These are phyloP conservation scores for Fusarium austroafricanum DNA, from an alignment of 2,329 filamentous ascomycete species.

Conservation along the genomic window DNA sequence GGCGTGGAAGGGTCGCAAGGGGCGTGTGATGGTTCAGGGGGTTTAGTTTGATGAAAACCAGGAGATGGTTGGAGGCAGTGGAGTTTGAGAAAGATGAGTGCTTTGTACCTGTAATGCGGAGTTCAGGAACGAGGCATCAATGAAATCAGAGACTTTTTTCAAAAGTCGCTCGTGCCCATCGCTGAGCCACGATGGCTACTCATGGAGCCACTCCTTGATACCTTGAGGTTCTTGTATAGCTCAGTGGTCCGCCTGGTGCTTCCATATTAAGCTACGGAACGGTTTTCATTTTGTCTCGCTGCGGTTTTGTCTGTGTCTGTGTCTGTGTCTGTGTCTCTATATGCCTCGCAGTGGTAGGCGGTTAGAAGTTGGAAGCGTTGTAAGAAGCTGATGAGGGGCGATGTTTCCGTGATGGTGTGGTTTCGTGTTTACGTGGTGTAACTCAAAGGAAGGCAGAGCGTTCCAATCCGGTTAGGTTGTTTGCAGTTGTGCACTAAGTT, in stretches of 20 bases:
- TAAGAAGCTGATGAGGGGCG: background rate
- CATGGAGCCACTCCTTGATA: background rate
- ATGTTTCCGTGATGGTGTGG: slow-evolving; percentile 37
- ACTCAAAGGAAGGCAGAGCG: background rate
- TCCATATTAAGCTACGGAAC: slow-evolving; percentile 5
- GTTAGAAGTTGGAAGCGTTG: background rate
- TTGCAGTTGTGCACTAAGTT: slow-evolving; percentile 4
- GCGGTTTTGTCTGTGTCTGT: slow-evolving; percentile 18
- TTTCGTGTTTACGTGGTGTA: slow-evolving; percentile 34
- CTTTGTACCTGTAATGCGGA: slow-evolving; percentile 1
- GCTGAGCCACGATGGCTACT: background rate
- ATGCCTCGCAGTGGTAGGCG: background rate
- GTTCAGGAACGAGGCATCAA: slow-evolving; percentile 37
- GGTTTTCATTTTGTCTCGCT: slow-evolving; percentile 16
- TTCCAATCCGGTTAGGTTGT: background rate
- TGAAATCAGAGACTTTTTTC: slow-evolving; percentile 23
- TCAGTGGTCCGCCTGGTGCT: background rate
- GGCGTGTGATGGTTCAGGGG: slow-evolving; percentile 29
- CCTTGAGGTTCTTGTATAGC: background rate
- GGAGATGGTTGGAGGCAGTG: slow-evolving; percentile 28
- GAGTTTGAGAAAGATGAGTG: slow-evolving; percentile 7
- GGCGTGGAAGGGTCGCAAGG: slow-evolving; percentile 18
- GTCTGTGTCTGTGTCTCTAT: slow-evolving; percentile 5
- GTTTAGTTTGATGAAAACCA: slow-evolving; percentile 21
- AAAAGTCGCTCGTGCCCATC: background rate